A percentile compares a stretch with the other conserved stretches of the same genome.
phyloP scores from a whole-genome alignment of 345 rosid species.

The Murraya paniculata region DNA sequence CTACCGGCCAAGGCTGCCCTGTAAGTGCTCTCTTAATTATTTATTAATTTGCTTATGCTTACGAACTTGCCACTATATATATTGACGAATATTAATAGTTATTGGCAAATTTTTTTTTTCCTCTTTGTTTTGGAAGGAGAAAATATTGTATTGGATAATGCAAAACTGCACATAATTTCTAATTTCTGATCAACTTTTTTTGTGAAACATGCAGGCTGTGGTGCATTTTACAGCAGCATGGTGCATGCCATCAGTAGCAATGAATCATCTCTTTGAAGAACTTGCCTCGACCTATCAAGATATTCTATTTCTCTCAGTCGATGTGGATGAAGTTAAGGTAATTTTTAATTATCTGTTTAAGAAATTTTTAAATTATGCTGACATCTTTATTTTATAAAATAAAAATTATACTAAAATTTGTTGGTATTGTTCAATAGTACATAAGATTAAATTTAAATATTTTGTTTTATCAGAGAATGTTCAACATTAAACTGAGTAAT shows the following conservation, averaged over 20 bases:
- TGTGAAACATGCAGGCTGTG: conserved; percentile 28
- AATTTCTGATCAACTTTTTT: not conserved
- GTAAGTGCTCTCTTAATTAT: conserved; percentile 17
- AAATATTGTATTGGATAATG: no score
- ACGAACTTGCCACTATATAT: not conserved
- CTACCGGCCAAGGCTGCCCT: conserved; percentile 28
- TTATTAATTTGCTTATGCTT: not conserved
- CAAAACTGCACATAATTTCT: not conserved
- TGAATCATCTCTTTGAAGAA: conserved; percentile 39
- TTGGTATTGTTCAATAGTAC: no score
- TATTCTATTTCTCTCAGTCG: conserved; percentile 36
- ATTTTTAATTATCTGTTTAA: no score
- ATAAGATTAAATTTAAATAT: no score
- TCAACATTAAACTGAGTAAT: no score
- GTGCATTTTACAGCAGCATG: conserved; percentile 52
- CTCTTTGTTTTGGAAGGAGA: no score
- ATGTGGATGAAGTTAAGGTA: conserved; percentile 52
- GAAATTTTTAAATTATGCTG: no score
- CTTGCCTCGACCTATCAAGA: conserved; percentile 31
- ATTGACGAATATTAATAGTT: not conserved
- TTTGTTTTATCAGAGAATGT: no score
- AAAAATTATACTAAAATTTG: no score
- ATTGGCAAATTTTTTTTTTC: no score
- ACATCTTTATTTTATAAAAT: no score
- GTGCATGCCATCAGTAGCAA: conserved; percentile 53